A percentile compares a stretch with the other conserved stretches of the same genome.
Conservation (phyloP, 1,284 basidiomycete species). For the Erythrobasidium hasegawianum region DNA sequence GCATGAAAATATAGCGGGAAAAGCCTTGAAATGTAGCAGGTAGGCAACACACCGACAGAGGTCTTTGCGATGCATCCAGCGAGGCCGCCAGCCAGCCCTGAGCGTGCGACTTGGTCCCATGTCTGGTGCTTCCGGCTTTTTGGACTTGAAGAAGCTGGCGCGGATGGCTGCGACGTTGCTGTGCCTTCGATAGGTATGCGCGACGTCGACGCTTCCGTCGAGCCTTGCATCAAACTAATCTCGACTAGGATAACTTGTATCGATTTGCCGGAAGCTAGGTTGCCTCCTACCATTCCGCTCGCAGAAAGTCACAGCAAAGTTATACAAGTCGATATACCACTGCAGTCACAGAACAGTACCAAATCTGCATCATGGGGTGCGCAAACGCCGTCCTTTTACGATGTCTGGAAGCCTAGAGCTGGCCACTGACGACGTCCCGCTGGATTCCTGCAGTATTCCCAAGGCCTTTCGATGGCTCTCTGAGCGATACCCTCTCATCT, state of each 20-base stretch:
- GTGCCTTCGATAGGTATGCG: slow-evolving; percentile 4
- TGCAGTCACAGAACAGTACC: too few species aligned
- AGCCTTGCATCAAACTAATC: slow-evolving; percentile 22
- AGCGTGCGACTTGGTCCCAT: slow-evolving; percentile 34
- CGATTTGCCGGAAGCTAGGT: too few species aligned
- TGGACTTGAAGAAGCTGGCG: too few species aligned
- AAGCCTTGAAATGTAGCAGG: background rate
- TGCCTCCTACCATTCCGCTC: too few species aligned
- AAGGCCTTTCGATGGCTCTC: slow-evolving; percentile 60
- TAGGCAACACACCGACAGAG: slow-evolving; percentile 62
- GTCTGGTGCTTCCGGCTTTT: slow-evolving; percentile 10
- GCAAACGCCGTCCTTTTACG: too few species aligned
- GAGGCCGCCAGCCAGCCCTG: slow-evolving; percentile 43
- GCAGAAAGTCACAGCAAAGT: too few species aligned
- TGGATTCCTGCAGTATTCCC: slow-evolving; percentile 45
- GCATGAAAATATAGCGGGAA: too few species aligned
- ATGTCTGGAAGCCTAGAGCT: background rate
- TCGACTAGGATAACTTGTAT: too few species aligned
- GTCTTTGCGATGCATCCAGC: slow-evolving; percentile 61
- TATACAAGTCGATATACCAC: too few species aligned
- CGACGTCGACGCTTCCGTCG: slow-evolving; percentile 8
- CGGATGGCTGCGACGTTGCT: background rate
- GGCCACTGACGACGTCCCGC: too few species aligned
- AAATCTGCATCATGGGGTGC: slow-evolving; percentile 20
- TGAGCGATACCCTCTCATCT: slow-evolving; percentile 96